These are phyloP conservation scores for Acanthamoeba healyi DNA, from an alignment of 208 protist genomes.

Conservation along the genomic window DNA sequence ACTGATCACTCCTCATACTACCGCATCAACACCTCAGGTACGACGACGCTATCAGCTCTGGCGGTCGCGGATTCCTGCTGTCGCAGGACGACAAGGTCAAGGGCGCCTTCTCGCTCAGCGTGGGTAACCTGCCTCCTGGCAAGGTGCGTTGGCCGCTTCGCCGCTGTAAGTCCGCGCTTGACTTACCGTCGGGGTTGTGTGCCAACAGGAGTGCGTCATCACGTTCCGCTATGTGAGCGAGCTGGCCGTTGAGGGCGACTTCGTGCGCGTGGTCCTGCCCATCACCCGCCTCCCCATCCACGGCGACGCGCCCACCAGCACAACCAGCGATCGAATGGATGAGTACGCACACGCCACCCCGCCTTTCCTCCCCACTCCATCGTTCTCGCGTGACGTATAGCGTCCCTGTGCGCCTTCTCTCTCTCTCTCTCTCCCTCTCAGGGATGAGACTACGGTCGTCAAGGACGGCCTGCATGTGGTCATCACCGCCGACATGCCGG, in stretches of 20 bases:
- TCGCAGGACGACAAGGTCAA: slow-evolving; percentile 46
- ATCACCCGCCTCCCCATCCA: slow-evolving; percentile 63
- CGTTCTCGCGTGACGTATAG: too few relatives aligned
- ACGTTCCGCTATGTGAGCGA: slow-evolving; percentile 81
- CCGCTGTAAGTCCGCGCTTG: too few relatives aligned
- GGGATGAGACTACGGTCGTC: too few relatives aligned
- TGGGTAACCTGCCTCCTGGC: slow-evolving; percentile 80
- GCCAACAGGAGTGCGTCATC: slow-evolving; percentile 47
- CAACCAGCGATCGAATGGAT: neutral
- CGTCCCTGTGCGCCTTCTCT: too few relatives aligned
- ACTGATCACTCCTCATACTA: neutral
- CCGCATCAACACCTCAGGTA: slow-evolving; percentile 32
- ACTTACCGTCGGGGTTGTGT: too few relatives aligned
- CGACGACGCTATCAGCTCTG: slow-evolving; percentile 15
- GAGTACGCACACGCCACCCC: neutral
- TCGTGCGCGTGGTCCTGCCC: slow-evolving; percentile 73
- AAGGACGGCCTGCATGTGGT: slow-evolving; percentile 33
- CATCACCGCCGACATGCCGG: slow-evolving; percentile 44
- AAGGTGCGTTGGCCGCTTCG: neutral
- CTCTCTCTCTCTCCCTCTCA: too few relatives aligned
- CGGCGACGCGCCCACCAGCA: neutral
- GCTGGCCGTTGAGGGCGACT: slow-evolving; percentile 65
- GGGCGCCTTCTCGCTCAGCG: slow-evolving; percentile 57
- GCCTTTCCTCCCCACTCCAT: too few relatives aligned
- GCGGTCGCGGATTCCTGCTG: slow-evolving; percentile 59